Evolutionary conservation across 805 yeast species (phyloP).

Genomic region (Geotrichum ghanense): DNA sequence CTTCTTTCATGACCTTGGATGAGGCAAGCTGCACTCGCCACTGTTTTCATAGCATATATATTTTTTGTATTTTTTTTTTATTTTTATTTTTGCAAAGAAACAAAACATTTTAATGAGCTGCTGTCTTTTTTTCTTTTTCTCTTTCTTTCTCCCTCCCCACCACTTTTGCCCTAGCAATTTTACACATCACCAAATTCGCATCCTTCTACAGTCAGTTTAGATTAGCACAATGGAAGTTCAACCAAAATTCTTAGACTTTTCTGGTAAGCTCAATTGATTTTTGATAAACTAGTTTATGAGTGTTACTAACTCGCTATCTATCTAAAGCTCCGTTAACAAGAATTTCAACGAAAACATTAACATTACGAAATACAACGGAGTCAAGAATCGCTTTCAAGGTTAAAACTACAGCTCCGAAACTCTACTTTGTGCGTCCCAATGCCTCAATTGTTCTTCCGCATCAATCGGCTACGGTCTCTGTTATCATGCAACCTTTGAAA

Average conservation of each 20-base stretch:
- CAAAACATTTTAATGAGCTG: not conserved
- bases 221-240: not conserved
- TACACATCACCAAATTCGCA: not conserved
- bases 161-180: not conserved
- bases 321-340: constrained; percentile 4
- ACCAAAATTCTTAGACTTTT: not conserved
- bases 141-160: not conserved
- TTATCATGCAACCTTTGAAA: constrained; percentile 74
- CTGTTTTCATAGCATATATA: too few relatives aligned
- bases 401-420: constrained; percentile 94
- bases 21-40: too few relatives aligned
- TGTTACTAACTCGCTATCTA: constrained; percentile 5
- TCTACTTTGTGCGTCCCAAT: constrained; percentile 92
- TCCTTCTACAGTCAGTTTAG: too few relatives aligned
- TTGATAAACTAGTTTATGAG: not conserved
- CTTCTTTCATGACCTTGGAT: too few relatives aligned
- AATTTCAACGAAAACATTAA: constrained; percentile 22
- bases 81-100: too few relatives aligned
- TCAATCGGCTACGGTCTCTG: constrained; percentile 56
- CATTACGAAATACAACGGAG: constrained; percentile 43
- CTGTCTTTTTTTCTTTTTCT: constrained; percentile 1
- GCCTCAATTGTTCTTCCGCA: constrained; percentile 76
- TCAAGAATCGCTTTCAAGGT: constrained; percentile 79
- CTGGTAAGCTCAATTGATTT: not conserved
- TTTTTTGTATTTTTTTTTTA: too few relatives aligned